Evolutionary conservation across 2,329 filamentous ascomycete genomes (phyloP).

Genomic region (Hypoxylon sp.): DNA sequence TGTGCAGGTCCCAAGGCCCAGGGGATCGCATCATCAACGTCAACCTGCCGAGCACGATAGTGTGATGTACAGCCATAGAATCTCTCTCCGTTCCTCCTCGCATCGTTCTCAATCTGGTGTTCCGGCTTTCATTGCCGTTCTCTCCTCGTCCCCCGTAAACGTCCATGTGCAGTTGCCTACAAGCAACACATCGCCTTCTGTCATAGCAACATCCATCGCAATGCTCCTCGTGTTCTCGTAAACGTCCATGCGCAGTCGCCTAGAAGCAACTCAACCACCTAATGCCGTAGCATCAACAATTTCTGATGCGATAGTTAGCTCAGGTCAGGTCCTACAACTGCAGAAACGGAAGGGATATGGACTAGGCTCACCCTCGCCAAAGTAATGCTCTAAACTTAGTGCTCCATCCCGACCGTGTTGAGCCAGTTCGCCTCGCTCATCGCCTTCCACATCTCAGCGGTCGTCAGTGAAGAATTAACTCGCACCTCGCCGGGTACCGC

Average conservation of each 20-base stretch:
- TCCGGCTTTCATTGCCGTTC: too few relatives aligned
- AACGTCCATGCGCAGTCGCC: not conserved
- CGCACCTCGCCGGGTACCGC: slow-evolving; percentile 22
- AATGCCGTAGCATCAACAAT: not conserved
- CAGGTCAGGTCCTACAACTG: not conserved
- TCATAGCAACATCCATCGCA: too few relatives aligned
- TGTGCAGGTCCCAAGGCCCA: not conserved
- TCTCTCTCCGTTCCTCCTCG: not conserved
- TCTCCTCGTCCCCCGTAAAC: too few relatives aligned
- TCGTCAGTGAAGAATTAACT: slow-evolving; percentile 38
- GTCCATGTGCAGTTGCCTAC: too few relatives aligned
- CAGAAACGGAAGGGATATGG: too few relatives aligned
- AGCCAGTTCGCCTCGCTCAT: slow-evolving; percentile 49
- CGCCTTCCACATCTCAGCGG: slow-evolving; percentile 46
- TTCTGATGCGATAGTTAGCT: not conserved
- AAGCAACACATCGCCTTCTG: too few relatives aligned
- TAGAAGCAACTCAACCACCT: not conserved
- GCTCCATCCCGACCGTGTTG: slow-evolving; percentile 39
- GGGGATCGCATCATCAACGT: not conserved
- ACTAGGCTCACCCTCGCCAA: slow-evolving; percentile 16
- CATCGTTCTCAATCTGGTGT: too few relatives aligned
- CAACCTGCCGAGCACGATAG: not conserved
- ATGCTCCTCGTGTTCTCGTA: not conserved
- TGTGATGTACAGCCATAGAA: not conserved
- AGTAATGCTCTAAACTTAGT: slow-evolving; percentile 2